Evolutionary conservation across 2,329 filamentous ascomycete species (phyloP).

Genomic region (Aspergillus caelatus): DNA sequence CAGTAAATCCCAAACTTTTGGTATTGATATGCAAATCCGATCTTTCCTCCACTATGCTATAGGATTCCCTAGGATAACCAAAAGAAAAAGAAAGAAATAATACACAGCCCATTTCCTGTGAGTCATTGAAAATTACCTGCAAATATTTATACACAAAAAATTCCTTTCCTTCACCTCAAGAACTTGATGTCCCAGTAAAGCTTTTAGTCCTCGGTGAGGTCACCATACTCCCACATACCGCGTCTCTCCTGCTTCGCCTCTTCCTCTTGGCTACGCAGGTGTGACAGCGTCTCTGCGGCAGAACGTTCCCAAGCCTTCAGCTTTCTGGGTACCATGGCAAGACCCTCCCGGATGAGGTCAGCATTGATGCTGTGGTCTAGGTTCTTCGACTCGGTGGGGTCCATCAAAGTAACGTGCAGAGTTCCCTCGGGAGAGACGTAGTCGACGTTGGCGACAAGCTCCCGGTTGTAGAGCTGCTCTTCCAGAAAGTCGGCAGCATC

Average conservation of each 20-base stretch:
- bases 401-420: conserved; percentile 85
- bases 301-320: conserved; percentile 87
- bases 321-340: conserved; percentile 90
- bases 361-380: conserved; percentile 84
- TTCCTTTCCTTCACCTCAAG: conserved; percentile 1
- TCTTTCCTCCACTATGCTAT: conserved; percentile 5
- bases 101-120: neutral
- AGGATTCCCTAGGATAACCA: conserved; percentile 1
- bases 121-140: conserved; percentile 1
- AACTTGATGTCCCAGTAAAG: neutral
- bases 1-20: neutral
- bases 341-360: conserved; percentile 78
- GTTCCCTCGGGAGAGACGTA: conserved; percentile 78
- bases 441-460: conserved; percentile 90
- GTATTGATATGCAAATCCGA: neutral
- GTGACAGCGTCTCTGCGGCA: conserved; percentile 70
- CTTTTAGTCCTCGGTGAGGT: conserved; percentile 81
- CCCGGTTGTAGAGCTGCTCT: conserved; percentile 72
- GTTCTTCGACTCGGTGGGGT: conserved; percentile 66
- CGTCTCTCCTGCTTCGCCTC: conserved; percentile 77
- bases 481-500: conserved; percentile 78
- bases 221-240: conserved; percentile 98
- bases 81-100: neutral
- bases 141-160: conserved; percentile 16
- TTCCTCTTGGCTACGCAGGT: conserved; percentile 72